phyloP scores from a whole-genome alignment of 2,329 filamentous ascomycete species.

The Phyllosticta paracitricarpa region DNA sequence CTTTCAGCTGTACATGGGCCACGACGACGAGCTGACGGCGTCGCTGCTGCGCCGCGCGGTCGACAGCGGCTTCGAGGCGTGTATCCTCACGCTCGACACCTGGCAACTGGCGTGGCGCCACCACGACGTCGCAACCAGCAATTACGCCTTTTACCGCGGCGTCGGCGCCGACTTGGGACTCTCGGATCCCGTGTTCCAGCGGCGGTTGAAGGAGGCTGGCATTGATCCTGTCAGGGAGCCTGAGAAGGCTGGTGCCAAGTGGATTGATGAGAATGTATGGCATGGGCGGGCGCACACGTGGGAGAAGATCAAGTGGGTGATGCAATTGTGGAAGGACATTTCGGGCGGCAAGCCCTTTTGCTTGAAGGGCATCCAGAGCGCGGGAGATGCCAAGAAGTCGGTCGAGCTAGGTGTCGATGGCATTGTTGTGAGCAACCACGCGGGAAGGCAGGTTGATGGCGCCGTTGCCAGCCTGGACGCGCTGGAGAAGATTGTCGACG shows the following conservation, averaged over 20 bases:
- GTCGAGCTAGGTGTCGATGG: conserved; percentile 53
- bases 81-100: conserved; percentile 53
- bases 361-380: conserved; percentile 62
- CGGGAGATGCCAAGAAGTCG: conserved; percentile 51
- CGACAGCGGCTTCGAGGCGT: conserved; percentile 45
- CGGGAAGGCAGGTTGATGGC: conserved; percentile 55
- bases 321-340: conserved; percentile 46
- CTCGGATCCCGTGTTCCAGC: conserved; percentile 49
- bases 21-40: conserved; percentile 50
- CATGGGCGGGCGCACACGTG: conserved; percentile 54
- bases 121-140: conserved; percentile 45
- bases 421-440: conserved; percentile 62
- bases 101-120: conserved; percentile 55
- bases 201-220: conserved; percentile 38
- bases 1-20: conserved; percentile 55
- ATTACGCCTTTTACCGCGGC: conserved; percentile 55
- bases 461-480: conserved; percentile 51
- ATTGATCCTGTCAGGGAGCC: conserved; percentile 45
- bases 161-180: conserved; percentile 50
- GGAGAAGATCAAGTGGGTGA: conserved; percentile 57
- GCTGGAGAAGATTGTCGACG: conserved; percentile 47
- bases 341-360: conserved; percentile 48
- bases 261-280: conserved; percentile 54
- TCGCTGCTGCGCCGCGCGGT: conserved; percentile 47
- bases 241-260: conserved; percentile 47